phyloP scores from a whole-genome alignment of 1,139 yeast genomes.

The Protomyces macrosporus region DNA sequence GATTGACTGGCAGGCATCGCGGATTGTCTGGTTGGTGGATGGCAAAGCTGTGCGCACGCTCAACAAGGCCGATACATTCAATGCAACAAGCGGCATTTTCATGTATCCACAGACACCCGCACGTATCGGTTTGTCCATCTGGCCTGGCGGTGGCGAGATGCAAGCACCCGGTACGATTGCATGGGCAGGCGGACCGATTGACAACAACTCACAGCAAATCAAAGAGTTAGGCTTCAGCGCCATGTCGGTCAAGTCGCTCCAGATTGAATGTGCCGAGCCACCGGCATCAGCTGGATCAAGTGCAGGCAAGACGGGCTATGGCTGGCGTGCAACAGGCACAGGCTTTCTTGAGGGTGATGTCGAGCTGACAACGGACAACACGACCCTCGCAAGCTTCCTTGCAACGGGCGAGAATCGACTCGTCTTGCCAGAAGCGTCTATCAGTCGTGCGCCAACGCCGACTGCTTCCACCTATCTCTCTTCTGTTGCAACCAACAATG shows the following conservation, averaged over 20 bases:
- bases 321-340: neutral
- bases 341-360: neutral
- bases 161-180: constrained; percentile 70
- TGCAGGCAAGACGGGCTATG: neutral
- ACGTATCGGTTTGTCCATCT: constrained; percentile 73
- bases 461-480: no score
- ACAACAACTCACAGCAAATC: constrained; percentile 77
- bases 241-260: constrained; percentile 55
- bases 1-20: constrained; percentile 76
- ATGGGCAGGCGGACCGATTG: constrained; percentile 89
- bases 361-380: neutral
- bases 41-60: constrained; percentile 68
- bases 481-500: no score
- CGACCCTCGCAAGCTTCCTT: neutral
- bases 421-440: no score
- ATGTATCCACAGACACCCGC: constrained; percentile 84
- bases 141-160: constrained; percentile 80
- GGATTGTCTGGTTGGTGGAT: constrained; percentile 67
- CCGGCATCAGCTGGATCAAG: constrained; percentile 43
- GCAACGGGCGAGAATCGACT: neutral
- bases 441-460: no score
- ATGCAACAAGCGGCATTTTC: constrained; percentile 55
- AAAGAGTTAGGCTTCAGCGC: constrained; percentile 70
- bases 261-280: constrained; percentile 63
- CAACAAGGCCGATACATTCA: constrained; percentile 60